Percentiles rank a stretch among this genome's conserved stretches.
phyloP scores from a whole-genome alignment of 75 land plant genomes.

The Chamaecyparis obtusa region DNA sequence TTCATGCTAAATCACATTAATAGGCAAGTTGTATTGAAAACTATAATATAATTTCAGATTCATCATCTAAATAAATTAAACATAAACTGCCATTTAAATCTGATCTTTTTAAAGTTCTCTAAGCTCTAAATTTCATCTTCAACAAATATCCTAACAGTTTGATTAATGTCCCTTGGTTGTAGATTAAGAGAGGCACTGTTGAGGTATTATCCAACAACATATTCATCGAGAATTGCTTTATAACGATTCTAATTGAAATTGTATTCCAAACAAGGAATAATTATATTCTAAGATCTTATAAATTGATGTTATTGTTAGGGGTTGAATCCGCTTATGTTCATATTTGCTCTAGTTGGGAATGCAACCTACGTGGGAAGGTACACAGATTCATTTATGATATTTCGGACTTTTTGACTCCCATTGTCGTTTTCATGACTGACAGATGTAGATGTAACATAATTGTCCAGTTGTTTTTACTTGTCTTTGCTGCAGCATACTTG shows the following conservation, averaged over 20 bases:
- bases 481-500: constrained; percentile 64
- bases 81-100: too few relatives aligned
- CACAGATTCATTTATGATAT: not conserved
- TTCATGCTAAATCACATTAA: too few relatives aligned
- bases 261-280: not conserved
- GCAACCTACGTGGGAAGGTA: constrained; percentile 84
- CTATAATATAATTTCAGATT: too few relatives aligned
- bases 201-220: constrained; percentile 37
- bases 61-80: too few relatives aligned
- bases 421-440: not conserved
- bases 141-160: too few relatives aligned
- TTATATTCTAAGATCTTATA: not conserved
- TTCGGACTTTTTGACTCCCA: not conserved
- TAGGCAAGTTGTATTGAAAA: too few relatives aligned
- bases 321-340: constrained; percentile 74
- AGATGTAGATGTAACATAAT: not conserved
- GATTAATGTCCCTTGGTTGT: not conserved
- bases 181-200: constrained; percentile 66
- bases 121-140: too few relatives aligned
- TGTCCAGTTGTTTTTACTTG: too few relatives aligned
- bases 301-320: constrained; percentile 34
- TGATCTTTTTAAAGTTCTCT: too few relatives aligned
- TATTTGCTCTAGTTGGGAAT: constrained; percentile 72
- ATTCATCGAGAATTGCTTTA: not conserved
- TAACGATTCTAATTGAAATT: too few relatives aligned